Evolutionary conservation across 2,329 filamentous ascomycete species (phyloP).

Genomic region (Colletotrichum simmondsii): DNA sequence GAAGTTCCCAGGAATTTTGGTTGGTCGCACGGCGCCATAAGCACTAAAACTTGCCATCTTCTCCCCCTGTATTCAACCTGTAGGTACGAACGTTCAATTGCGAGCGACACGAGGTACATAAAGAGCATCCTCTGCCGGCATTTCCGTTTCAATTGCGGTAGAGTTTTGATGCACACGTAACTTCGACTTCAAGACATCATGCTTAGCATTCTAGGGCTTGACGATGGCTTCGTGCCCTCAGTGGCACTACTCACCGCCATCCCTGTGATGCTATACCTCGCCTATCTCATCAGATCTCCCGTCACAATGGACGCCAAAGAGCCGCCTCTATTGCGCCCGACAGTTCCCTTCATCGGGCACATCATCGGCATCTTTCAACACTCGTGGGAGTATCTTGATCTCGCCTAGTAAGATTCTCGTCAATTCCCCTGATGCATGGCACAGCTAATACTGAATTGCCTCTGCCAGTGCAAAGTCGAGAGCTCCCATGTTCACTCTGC

Average conservation of each 20-base stretch:
- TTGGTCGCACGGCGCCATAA: neutral
- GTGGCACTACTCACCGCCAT: neutral
- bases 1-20: too few species aligned
- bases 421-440: neutral
- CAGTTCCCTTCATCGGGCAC: conserved; percentile 58
- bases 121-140: neutral
- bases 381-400: conserved; percentile 48
- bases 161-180: neutral
- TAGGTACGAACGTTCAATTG: neutral
- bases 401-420: conserved; percentile 45
- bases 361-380: conserved; percentile 53
- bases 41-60: neutral
- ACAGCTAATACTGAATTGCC: neutral
- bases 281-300: too few species aligned
- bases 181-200: neutral
- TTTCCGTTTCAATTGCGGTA: too few species aligned
- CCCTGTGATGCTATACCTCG: neutral
- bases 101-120: neutral
- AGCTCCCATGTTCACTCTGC: conserved; percentile 52
- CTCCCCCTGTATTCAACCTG: neutral
- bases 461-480: neutral
- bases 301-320: conserved; percentile 45
- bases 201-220: neutral
- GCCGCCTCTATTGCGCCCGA: conserved; percentile 53
- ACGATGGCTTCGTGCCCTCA: neutral